Evolutionary conservation across 2,329 filamentous ascomycete species (phyloP).

Genomic region (Talaromyces sp.): DNA sequence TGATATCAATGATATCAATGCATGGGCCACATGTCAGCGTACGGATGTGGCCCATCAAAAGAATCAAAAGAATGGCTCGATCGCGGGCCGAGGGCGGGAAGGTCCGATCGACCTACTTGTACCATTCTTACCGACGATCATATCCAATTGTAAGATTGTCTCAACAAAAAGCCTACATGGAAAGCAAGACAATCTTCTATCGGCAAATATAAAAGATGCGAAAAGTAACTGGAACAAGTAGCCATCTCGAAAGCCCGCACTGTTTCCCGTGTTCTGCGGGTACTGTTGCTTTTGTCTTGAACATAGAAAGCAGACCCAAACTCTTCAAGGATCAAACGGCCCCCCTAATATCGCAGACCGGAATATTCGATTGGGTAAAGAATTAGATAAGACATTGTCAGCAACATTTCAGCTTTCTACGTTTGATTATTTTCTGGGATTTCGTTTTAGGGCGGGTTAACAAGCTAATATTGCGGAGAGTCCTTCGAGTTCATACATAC

Average conservation of each 20-base stretch:
- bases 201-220: neutral
- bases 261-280: neutral
- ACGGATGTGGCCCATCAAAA: neutral
- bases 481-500: neutral
- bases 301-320: neutral
- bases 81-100: conserved; percentile 18
- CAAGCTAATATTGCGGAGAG: neutral
- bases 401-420: neutral
- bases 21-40: neutral
- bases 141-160: neutral
- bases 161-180: neutral
- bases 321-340: neutral
- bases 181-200: neutral
- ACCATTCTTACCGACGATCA: neutral
- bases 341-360: neutral
- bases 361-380: neutral
- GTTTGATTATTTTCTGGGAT: neutral
- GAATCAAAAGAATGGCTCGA: conserved; percentile 9
- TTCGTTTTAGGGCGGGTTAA: neutral
- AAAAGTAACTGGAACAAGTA: neutral
- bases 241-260: neutral
- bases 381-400: neutral
- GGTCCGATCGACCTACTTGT: conserved; percentile 11
- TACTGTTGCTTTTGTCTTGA: neutral
- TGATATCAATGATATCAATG: neutral